These are phyloP conservation scores for Ophiostoma sp. DNA, from an alignment of 2,329 filamentous ascomycete genomes.

Conservation along the genomic window DNA sequence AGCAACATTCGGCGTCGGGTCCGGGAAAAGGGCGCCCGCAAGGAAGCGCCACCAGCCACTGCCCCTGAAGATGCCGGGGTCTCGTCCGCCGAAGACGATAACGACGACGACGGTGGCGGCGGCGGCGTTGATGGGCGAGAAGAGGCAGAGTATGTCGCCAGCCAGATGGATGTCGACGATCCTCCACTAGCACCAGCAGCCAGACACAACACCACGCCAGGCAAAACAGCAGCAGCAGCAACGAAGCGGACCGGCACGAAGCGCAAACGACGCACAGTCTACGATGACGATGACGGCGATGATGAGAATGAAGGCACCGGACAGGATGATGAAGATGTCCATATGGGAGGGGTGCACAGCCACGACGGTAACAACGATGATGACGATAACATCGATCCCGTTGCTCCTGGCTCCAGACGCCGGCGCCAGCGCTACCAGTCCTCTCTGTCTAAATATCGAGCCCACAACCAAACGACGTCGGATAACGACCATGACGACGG, in stretches of 20 bases:
- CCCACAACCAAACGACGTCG: neutral
- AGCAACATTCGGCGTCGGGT: conserved; percentile 3
- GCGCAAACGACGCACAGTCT: neutral
- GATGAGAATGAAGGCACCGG: neutral
- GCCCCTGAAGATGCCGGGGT: neutral
- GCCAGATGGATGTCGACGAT: neutral
- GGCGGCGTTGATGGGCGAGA: neutral
- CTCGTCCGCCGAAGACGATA: neutral
- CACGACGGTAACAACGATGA: conserved; percentile 1
- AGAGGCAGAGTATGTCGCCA: neutral
- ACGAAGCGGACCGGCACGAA: neutral
- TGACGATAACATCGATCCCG: conserved; percentile 12
- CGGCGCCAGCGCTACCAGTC: neutral
- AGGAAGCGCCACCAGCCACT: conserved; percentile 24
- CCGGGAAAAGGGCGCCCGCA: conserved; percentile 24
- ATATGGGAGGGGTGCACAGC: neutral
- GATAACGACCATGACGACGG: too few species aligned
- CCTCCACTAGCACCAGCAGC: neutral
- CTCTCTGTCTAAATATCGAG: neutral
- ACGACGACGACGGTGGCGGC: neutral
- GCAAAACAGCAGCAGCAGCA: too few species aligned
- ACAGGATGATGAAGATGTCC: conserved; percentile 1
- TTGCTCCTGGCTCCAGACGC: neutral
- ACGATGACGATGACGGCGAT: neutral
- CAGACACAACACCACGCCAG: neutral